Evolutionary conservation across 176 grass and related monocot species (phyloP).

Genomic region (Oryza glaberrima): DNA sequence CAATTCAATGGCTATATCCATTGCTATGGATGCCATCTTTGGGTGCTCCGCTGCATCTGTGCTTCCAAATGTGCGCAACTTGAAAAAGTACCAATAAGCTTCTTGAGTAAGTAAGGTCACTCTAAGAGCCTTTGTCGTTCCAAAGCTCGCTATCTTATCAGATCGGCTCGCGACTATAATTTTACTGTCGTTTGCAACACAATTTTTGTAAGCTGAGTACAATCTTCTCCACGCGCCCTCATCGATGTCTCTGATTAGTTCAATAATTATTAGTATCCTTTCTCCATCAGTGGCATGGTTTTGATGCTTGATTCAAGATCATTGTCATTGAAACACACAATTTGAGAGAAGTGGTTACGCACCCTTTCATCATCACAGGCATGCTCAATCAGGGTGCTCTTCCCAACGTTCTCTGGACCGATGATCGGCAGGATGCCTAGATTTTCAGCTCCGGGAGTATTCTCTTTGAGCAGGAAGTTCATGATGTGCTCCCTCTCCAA

Average conservation of each 20-base stretch:
- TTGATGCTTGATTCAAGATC: background rate
- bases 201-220: background rate
- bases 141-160: background rate
- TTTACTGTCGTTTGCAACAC: background rate
- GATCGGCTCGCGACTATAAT: background rate
- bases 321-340: background rate
- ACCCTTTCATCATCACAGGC: conserved; percentile 12
- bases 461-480: background rate
- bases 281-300: background rate
- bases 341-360: conserved; percentile 15
- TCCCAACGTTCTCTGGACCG: background rate
- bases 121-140: background rate
- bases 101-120: background rate
- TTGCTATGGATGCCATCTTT: background rate
- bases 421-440: background rate
- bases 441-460: background rate
- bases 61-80: conserved; percentile 25
- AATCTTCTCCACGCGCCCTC: background rate
- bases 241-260: background rate
- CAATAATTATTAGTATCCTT: conserved; percentile 14
- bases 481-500: background rate
- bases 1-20: background rate
- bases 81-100: conserved; percentile 28
- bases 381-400: conserved; percentile 32
- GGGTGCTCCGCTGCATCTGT: background rate